A percentile compares a stretch with the other conserved stretches of the same genome.
Conservation (phyloP, 2,329 filamentous ascomycete species). For the Coniella vitis region DNA sequence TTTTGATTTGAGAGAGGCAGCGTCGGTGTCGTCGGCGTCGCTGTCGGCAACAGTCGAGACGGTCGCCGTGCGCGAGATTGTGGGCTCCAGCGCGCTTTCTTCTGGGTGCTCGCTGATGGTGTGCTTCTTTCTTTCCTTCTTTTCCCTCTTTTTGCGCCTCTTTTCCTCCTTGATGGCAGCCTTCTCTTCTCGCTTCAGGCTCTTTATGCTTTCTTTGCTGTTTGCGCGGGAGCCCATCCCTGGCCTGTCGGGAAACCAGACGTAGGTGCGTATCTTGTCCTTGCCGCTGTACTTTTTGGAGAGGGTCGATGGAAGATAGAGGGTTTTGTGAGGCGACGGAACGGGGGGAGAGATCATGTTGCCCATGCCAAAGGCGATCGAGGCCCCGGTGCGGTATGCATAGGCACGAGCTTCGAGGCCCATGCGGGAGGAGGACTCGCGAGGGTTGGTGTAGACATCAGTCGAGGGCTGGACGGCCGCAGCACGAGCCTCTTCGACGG, state of each 20-base stretch:
- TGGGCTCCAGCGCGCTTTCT: conserved; percentile 3
- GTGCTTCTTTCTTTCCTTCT: conserved; percentile 5
- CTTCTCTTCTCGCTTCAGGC: conserved; percentile 9
- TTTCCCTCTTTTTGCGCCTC: conserved; percentile 1
- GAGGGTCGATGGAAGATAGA: conserved; percentile 38
- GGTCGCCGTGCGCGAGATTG: conserved; percentile 14
- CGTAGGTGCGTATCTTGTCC: conserved; percentile 39
- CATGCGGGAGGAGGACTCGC: conserved; percentile 38
- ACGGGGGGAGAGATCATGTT: conserved; percentile 35
- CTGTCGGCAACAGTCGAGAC: not conserved
- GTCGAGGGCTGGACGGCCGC: conserved; percentile 5
- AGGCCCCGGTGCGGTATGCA: conserved; percentile 37
- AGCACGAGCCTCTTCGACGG: conserved; percentile 6
- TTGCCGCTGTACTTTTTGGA: conserved; percentile 27
- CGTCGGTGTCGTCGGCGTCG: not conserved
- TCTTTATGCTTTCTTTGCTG: conserved; percentile 10
- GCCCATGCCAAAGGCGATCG: conserved; percentile 35
- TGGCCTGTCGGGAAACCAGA: conserved; percentile 31
- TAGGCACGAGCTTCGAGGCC: conserved; percentile 35
- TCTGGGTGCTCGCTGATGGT: conserved; percentile 14
- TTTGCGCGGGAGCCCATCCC: conserved; percentile 4
- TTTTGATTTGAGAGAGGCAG: not conserved
- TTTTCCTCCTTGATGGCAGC: conserved; percentile 1
- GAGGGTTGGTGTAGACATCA: conserved; percentile 34
- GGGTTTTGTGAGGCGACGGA: conserved; percentile 30